phyloP scores from a whole-genome alignment of 2,329 filamentous ascomycete species.

The Hypoxylon sp. region DNA sequence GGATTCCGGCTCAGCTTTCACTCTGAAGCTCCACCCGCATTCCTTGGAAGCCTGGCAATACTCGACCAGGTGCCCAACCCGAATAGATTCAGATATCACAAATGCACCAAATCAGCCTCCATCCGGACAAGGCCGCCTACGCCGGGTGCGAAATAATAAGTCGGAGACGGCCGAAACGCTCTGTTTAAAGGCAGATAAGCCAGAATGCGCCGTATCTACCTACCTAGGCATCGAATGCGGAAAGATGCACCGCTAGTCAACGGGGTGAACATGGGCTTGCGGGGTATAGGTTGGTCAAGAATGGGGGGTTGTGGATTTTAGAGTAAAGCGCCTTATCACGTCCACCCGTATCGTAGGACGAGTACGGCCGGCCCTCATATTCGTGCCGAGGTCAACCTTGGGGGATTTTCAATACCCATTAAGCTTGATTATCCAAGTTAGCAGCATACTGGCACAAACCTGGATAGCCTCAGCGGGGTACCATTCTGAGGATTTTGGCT shows the following conservation, averaged over 20 bases:
- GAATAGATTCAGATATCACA: background rate
- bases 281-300: slow-evolving; percentile 34
- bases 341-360: background rate
- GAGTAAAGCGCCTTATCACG: slow-evolving; percentile 24
- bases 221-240: background rate
- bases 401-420: background rate
- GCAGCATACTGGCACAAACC: background rate
- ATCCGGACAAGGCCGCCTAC: background rate
- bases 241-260: slow-evolving; percentile 3
- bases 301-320: slow-evolving; percentile 28
- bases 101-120: background rate
- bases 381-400: background rate
- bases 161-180: slow-evolving; percentile 13
- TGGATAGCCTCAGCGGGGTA: slow-evolving; percentile 12
- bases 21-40: background rate
- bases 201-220: background rate
- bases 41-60: background rate
- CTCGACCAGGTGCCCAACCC: background rate
- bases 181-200: slow-evolving; percentile 8
- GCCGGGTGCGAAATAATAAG: background rate
- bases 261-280: slow-evolving; percentile 17
- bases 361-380: slow-evolving; percentile 7
- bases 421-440: background rate
- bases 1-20: background rate
- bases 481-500: slow-evolving; percentile 6